Evolutionary conservation across 148 eudicot genomes (phyloP).

Genomic region (Vaccinium vitisidaea): DNA sequence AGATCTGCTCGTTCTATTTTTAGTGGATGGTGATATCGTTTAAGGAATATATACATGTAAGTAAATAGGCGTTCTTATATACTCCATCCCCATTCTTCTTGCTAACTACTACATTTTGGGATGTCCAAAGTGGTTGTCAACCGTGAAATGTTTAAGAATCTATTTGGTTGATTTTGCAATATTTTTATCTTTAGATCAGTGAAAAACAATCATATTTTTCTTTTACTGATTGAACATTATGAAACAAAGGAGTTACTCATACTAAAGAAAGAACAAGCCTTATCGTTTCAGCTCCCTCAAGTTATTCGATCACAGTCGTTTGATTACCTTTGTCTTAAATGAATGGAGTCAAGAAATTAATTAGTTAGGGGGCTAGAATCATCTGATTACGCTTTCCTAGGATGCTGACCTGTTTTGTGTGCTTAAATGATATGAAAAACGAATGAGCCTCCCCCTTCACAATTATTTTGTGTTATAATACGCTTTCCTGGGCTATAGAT

Average conservation of each 20-base stretch:
- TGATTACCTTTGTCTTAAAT: not conserved
- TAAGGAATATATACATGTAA: not conserved
- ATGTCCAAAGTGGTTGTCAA: not conserved
- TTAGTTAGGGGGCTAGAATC: not conserved
- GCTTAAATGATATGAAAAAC: too few species aligned
- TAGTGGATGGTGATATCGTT: too few species aligned
- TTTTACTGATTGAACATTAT: not conserved
- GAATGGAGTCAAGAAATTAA: not conserved
- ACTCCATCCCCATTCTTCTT: not conserved
- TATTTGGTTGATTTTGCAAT: not conserved
- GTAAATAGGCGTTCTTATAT: not conserved
- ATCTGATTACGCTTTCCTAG: not conserved
- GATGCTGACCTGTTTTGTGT: not conserved
- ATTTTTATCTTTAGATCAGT: not conserved
- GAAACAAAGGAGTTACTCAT: not conserved
- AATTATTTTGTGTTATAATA: too few species aligned
- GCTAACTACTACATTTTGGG: not conserved
- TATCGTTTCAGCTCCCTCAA: not conserved
- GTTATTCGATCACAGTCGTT: not conserved
- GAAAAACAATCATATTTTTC: too few species aligned
- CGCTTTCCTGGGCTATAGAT: too few species aligned
- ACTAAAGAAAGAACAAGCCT: not conserved
- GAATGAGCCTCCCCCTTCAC: too few species aligned
- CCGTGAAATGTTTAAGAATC: not conserved
- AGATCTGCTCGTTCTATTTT: not conserved